These are phyloP conservation scores for Ogataea angusta DNA, from an alignment of 805 yeast species.

Conservation along the genomic window DNA sequence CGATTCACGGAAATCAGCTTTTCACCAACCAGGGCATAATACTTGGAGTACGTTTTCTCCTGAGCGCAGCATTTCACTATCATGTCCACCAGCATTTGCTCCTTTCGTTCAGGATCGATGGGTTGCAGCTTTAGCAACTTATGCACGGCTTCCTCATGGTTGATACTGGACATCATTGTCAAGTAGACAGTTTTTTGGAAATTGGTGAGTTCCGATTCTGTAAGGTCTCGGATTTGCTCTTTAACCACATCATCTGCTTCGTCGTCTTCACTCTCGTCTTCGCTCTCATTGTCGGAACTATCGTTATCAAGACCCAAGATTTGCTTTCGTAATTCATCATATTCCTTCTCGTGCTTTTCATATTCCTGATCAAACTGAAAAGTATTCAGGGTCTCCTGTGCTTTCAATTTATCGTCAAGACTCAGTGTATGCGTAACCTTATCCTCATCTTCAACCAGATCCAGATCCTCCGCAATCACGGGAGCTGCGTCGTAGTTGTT, in stretches of 20 bases:
- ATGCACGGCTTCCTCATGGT: slow-evolving; percentile 91
- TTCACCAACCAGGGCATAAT: slow-evolving; percentile 74
- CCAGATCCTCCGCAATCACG: slow-evolving; percentile 45
- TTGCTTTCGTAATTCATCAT: slow-evolving; percentile 40
- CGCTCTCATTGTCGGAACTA: slow-evolving; percentile 18
- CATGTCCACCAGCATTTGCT: slow-evolving; percentile 63
- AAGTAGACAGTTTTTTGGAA: slow-evolving; percentile 77
- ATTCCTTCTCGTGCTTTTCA: slow-evolving; percentile 47
- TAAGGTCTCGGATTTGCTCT: slow-evolving; percentile 56
- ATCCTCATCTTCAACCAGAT: slow-evolving; percentile 64
- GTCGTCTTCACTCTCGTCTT: slow-evolving; percentile 25
- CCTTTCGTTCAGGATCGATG: slow-evolving; percentile 39
- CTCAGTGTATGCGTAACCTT: slow-evolving; percentile 52
- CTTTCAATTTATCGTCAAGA: slow-evolving; percentile 49
- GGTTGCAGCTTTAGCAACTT: slow-evolving; percentile 57
- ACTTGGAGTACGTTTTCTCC: slow-evolving; percentile 82
- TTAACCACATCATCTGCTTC: slow-evolving; percentile 21
- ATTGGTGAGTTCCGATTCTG: slow-evolving; percentile 59
- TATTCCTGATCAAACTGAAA: slow-evolving; percentile 52
- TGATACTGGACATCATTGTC: slow-evolving; percentile 84
- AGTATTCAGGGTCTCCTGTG: slow-evolving; percentile 43
- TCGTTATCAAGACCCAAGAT: slow-evolving; percentile 39
- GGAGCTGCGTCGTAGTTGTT: slow-evolving; percentile 39
- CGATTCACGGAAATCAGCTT: slow-evolving; percentile 50
- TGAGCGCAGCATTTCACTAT: slow-evolving; percentile 78